Conservation (phyloP, 2,329 filamentous ascomycete genomes). For the Lasiodiplodia theobromae region DNA sequence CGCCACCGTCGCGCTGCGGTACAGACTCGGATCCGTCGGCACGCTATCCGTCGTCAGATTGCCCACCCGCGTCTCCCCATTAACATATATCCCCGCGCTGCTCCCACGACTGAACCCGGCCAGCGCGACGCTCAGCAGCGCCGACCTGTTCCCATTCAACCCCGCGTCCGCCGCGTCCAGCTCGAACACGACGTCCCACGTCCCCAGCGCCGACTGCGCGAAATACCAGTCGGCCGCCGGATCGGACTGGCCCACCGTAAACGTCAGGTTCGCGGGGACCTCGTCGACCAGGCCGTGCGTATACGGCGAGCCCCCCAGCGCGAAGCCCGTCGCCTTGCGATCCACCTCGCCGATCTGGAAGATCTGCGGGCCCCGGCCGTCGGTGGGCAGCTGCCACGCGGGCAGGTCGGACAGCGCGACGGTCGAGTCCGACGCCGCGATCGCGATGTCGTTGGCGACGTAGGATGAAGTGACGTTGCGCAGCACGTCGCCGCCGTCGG, state of each 20-base stretch:
- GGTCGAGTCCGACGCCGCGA: slow-evolving; percentile 38
- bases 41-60: slow-evolving; percentile 49
- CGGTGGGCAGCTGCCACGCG: slow-evolving; percentile 50
- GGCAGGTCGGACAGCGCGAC: slow-evolving; percentile 41
- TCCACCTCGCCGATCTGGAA: slow-evolving; percentile 61
- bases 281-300: slow-evolving; percentile 54
- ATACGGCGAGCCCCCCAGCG: slow-evolving; percentile 52
- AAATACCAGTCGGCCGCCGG: slow-evolving; percentile 56
- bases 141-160: slow-evolving; percentile 25
- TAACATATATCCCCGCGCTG: slow-evolving; percentile 50
- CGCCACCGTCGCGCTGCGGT: slow-evolving; percentile 54
- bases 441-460: slow-evolving; percentile 50
- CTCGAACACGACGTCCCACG: slow-evolving; percentile 43
- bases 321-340: slow-evolving; percentile 55
- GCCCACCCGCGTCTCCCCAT: slow-evolving; percentile 43
- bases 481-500: slow-evolving; percentile 51
- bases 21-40: slow-evolving; percentile 56
- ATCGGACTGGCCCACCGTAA: slow-evolving; percentile 51
- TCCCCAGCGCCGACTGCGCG: slow-evolving; percentile 50
- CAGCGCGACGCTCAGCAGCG: slow-evolving; percentile 52
- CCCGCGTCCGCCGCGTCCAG: slow-evolving; percentile 28
- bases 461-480: slow-evolving; percentile 56
- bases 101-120: slow-evolving; percentile 55
- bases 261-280: slow-evolving; percentile 56
- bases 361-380: slow-evolving; percentile 44